These are phyloP conservation scores for Ganoderma lingzhi DNA, from an alignment of 1,284 basidiomycete species.

Conservation along the genomic window DNA sequence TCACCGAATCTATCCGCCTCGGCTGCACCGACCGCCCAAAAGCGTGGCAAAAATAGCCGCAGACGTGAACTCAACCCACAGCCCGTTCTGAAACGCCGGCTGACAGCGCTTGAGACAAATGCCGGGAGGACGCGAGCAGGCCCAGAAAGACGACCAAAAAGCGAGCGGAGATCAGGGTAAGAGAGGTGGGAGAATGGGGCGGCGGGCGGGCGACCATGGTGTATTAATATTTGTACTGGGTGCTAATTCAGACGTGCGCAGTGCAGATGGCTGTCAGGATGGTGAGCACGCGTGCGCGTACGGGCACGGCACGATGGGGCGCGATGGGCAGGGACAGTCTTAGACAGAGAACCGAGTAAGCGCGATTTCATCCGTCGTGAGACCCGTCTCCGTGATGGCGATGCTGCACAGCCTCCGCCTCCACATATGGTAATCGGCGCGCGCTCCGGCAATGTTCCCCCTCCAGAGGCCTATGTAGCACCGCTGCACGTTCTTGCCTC, in stretches of 20 bases:
- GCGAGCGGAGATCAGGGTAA: neutral
- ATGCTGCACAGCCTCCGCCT: neutral
- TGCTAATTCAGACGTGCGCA: neutral
- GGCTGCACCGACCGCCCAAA: neutral
- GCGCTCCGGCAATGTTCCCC: neutral
- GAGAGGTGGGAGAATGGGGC: neutral
- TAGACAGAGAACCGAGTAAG: neutral
- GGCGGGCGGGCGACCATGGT: neutral
- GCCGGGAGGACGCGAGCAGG: neutral
- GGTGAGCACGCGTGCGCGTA: neutral
- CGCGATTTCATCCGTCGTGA: neutral
- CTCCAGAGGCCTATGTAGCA: neutral
- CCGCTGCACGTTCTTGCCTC: neutral
- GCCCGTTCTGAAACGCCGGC: conserved; percentile 3
- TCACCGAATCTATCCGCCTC: conserved; percentile 6
- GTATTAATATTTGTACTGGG: neutral
- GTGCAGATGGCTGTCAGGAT: neutral
- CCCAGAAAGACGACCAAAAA: neutral
- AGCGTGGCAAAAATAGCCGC: conserved; percentile 11
- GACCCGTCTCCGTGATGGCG: neutral
- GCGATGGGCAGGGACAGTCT: neutral
- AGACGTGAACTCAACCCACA: neutral
- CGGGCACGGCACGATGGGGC: neutral
- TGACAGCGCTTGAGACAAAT: conserved; percentile 1
- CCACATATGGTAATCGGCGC: neutral